Conservation (phyloP, 345 rosid genomes). For the Citrus sp. region DNA sequence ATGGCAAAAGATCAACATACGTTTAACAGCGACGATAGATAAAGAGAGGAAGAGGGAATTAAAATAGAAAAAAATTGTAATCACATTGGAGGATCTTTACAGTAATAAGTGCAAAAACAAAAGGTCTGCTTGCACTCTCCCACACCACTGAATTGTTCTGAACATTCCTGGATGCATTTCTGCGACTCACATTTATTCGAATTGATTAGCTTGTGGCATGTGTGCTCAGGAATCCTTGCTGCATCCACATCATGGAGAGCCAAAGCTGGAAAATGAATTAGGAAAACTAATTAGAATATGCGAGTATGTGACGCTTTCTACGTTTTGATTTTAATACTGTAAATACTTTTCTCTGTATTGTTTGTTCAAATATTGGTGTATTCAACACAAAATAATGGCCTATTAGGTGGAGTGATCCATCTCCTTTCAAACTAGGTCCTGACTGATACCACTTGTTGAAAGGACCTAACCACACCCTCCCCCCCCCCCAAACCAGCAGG, state of each 20-base stretch:
- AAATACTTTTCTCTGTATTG: too few species aligned
- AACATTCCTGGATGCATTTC: conserved; percentile 36
- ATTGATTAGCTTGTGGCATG: conserved; percentile 35
- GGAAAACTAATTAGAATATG: background rate
- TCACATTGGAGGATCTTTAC: conserved; percentile 40
- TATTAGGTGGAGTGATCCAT: background rate
- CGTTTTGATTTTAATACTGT: too few species aligned
- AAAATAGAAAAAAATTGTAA: background rate
- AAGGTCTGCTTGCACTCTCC: conserved; percentile 38
- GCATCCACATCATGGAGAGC: conserved; percentile 11
- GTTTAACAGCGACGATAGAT: background rate
- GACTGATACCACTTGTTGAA: background rate
- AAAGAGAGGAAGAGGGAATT: background rate
- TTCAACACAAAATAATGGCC: background rate
- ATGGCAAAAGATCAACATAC: background rate
- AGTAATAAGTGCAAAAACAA: conserved; percentile 43
- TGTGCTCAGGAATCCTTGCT: conserved; percentile 50
- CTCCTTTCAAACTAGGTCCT: background rate
- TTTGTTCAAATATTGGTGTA: too few species aligned
- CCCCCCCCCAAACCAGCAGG: too few species aligned
- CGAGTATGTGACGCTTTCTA: background rate
- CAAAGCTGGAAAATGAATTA: background rate
- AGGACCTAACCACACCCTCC: background rate
- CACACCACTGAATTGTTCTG: conserved; percentile 27
- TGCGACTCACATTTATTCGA: conserved; percentile 20